Conservation (phyloP, 2,329 filamentous ascomycete species). For the Stachybotrys chartarum region DNA sequence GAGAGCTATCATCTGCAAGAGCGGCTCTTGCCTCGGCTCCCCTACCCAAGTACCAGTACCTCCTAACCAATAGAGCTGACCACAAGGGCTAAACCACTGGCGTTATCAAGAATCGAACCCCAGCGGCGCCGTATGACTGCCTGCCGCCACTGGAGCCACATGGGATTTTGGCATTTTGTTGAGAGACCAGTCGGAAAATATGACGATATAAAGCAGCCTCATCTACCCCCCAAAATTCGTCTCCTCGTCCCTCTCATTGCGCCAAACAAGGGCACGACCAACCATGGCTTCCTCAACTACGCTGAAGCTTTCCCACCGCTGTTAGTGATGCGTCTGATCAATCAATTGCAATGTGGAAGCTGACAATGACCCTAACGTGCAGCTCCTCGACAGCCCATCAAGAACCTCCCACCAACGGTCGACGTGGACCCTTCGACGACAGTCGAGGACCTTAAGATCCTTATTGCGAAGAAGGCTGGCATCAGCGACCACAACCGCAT, state of each 20-base stretch:
- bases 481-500: conserved; percentile 54
- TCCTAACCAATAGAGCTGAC: neutral
- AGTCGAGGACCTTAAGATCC: conserved; percentile 52
- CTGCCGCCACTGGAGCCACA: too few relatives aligned
- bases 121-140: too few relatives aligned
- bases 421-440: conserved; percentile 43
- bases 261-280: conserved; percentile 2
- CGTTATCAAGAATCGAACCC: too few relatives aligned
- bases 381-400: conserved; percentile 44
- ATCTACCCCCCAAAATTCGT: too few relatives aligned
- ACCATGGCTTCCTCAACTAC: conserved; percentile 22
- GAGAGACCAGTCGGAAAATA: too few relatives aligned
- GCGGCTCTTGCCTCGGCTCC: too few relatives aligned
- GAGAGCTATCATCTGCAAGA: neutral
- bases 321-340: conserved; percentile 13
- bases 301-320: conserved; percentile 35
- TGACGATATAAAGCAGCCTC: too few relatives aligned
- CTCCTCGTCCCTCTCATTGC: neutral
- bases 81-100: too few relatives aligned
- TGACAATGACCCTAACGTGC: neutral
- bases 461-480: conserved; percentile 42
- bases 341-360: neutral
- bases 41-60: neutral
- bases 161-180: too few relatives aligned
- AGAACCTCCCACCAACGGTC: conserved; percentile 44